Evolutionary conservation across 345 rosid genomes (phyloP).

Genomic region (Syzygium grande): DNA sequence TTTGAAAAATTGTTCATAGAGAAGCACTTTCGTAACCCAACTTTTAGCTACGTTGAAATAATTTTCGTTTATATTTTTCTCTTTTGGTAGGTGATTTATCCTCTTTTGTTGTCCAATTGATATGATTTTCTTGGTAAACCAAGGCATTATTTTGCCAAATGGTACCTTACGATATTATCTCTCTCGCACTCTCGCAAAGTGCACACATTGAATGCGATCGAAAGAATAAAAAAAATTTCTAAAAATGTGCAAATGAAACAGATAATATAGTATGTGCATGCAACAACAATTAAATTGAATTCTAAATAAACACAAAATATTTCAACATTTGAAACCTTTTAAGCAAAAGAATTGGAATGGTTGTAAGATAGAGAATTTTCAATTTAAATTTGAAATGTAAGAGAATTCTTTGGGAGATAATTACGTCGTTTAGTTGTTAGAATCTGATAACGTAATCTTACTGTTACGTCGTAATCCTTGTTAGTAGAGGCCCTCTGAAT

Average conservation of each 20-base stretch:
- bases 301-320: background rate
- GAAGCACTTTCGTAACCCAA: background rate
- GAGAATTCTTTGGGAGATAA: background rate
- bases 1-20: background rate
- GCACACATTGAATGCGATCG: background rate
- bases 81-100: background rate
- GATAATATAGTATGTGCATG: background rate
- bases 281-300: background rate
- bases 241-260: background rate
- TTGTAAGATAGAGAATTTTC: background rate
- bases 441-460: background rate
- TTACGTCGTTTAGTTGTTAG: background rate
- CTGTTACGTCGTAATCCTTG: background rate
- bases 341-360: background rate
- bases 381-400: background rate
- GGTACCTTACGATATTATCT: background rate
- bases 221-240: background rate
- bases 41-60: background rate
- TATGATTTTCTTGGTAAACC: background rate
- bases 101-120: background rate
- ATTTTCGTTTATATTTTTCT: background rate
- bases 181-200: background rate
- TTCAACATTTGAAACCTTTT: background rate
- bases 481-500: background rate
- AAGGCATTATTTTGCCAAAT: background rate